These are phyloP conservation scores for Hypoxylon sp. DNA, from an alignment of 2,329 filamentous ascomycete species.

Conservation along the genomic window DNA sequence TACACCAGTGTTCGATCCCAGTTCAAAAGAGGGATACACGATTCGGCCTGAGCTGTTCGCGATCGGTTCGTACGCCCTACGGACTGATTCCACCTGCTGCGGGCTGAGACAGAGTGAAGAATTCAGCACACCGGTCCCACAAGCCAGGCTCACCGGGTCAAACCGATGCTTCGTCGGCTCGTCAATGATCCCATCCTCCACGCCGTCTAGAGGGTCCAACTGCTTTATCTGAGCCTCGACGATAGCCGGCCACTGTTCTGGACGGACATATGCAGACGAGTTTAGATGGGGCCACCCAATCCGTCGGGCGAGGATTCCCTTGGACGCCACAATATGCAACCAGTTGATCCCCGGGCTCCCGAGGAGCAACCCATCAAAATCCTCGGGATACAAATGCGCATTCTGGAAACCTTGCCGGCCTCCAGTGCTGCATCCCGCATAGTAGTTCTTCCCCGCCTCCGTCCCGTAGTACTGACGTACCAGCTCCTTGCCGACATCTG, in stretches of 20 bases:
- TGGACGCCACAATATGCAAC: constrained; percentile 54
- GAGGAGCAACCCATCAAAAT: constrained; percentile 68
- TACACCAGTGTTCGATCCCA: constrained; percentile 38
- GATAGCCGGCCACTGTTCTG: constrained; percentile 58
- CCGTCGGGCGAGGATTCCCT: constrained; percentile 59
- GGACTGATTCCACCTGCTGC: constrained; percentile 41
- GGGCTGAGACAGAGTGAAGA: constrained; percentile 33
- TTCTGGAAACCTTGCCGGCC: constrained; percentile 67
- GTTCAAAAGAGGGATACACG: constrained; percentile 43
- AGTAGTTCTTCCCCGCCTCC: constrained; percentile 61
- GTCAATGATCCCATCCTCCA: constrained; percentile 60
- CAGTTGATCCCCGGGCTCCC: constrained; percentile 56
- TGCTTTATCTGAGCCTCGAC: constrained; percentile 58
- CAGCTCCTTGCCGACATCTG: constrained; percentile 62
- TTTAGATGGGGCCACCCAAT: constrained; percentile 61
- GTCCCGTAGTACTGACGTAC: constrained; percentile 60
- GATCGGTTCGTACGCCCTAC: constrained; percentile 41
- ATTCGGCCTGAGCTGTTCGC: constrained; percentile 28
- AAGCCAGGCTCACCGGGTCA: constrained; percentile 40
- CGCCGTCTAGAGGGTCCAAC: constrained; percentile 60
- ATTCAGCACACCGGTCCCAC: constrained; percentile 37
- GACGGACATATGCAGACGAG: constrained; percentile 56
- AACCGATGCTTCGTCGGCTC: constrained; percentile 58
- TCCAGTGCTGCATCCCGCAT: constrained; percentile 67
- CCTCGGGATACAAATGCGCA: constrained; percentile 65